phyloP scores from a whole-genome alignment of 2,329 filamentous ascomycete genomes.

The Coniochaeta hoffmannii region DNA sequence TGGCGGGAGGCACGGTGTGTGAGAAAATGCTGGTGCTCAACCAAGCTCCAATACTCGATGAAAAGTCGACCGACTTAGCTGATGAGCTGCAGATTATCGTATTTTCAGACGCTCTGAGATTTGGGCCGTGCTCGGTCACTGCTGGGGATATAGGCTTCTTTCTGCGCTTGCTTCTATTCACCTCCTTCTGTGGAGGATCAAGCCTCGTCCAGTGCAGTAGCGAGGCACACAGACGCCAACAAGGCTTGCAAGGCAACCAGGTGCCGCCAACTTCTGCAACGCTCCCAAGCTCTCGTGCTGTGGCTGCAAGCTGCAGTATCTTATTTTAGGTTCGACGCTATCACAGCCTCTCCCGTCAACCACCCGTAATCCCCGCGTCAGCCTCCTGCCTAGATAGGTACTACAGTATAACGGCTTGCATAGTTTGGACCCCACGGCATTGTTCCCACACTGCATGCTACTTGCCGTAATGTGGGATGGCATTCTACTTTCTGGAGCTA shows the following conservation, averaged over 20 bases:
- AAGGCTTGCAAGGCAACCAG: not conserved
- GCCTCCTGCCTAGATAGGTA: not conserved
- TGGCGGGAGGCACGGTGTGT: too few species aligned
- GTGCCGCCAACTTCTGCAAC: not conserved
- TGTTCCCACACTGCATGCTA: not conserved
- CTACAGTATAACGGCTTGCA: too few species aligned
- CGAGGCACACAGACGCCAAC: not conserved
- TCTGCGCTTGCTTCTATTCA: not conserved
- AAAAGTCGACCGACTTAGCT: not conserved
- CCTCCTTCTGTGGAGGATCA: not conserved
- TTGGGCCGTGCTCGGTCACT: not conserved
- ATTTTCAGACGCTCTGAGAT: not conserved
- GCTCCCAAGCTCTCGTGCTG: not conserved
- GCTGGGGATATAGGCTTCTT: not conserved
- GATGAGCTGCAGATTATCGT: not conserved
- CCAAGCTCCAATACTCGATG: too few species aligned
- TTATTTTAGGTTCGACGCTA: not conserved
- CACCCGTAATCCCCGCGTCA: not conserved
- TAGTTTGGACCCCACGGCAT: not conserved
- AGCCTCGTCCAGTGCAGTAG: not conserved
- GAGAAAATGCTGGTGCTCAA: too few species aligned
- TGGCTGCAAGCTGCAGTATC: not conserved
- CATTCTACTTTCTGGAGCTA: too few species aligned
- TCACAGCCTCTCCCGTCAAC: not conserved
- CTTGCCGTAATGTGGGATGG: too few species aligned